Evolutionary conservation across 805 yeast species (phyloP).

Genomic region (Metschnikowia matae): DNA sequence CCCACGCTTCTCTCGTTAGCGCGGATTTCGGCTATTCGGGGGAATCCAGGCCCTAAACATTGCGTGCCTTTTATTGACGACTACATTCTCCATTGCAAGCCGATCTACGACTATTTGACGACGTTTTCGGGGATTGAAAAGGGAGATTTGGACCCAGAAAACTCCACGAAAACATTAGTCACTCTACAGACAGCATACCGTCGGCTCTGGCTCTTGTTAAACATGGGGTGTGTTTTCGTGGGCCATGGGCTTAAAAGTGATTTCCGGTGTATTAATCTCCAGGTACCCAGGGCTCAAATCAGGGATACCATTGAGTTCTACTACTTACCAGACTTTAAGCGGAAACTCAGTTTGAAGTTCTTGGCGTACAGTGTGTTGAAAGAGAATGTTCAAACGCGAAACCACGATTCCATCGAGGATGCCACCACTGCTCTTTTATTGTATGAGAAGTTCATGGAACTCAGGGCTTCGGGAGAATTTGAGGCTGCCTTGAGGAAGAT

Average conservation of each 20-base stretch:
- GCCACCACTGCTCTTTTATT: slow-evolving; percentile 80
- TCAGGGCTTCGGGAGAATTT: slow-evolving; percentile 54
- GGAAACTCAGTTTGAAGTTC: slow-evolving; percentile 81
- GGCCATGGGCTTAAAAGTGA: slow-evolving; percentile 94
- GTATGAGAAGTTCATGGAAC: slow-evolving; percentile 66
- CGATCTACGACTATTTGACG: slow-evolving; percentile 81
- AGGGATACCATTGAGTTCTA: slow-evolving; percentile 84
- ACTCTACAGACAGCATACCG: slow-evolving; percentile 80
- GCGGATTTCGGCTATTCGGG: slow-evolving; percentile 80
- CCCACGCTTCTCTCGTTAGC: slow-evolving; percentile 81
- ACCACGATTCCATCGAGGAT: slow-evolving; percentile 97
- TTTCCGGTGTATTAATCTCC: slow-evolving; percentile 87
- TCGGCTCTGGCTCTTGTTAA: slow-evolving; percentile 83
- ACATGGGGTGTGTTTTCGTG: slow-evolving; percentile 85
- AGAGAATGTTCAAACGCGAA: slow-evolving; percentile 80
- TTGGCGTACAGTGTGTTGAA: slow-evolving; percentile 75
- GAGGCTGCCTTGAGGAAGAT: slow-evolving; percentile 60
- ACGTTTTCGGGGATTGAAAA: slow-evolving; percentile 90
- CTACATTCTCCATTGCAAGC: slow-evolving; percentile 69
- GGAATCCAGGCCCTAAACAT: slow-evolving; percentile 57
- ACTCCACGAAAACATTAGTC: slow-evolving; percentile 66
- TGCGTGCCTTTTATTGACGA: slow-evolving; percentile 90
- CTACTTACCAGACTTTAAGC: slow-evolving; percentile 66
- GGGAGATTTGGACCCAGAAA: slow-evolving; percentile 76
- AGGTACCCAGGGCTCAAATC: slow-evolving; percentile 81